Evolutionary conservation across 306 rosid species (phyloP), one percentile per base, ranked within the genome.

Genomic region (Leucaena leucocephala): DNA sequence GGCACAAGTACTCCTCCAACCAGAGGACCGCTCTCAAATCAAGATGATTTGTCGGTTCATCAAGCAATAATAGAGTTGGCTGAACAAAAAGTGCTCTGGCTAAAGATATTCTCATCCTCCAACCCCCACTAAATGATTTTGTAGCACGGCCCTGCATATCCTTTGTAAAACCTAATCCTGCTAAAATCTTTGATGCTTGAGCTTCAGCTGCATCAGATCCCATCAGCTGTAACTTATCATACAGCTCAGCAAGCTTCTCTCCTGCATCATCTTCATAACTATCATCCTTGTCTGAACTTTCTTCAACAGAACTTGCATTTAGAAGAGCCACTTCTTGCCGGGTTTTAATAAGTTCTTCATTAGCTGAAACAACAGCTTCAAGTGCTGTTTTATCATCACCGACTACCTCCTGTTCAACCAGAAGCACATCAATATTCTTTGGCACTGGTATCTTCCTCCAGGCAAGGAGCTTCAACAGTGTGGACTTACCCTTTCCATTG

Each of bases 401-500:
- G 39, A 87, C 78, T 40, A 83, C 89, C 81, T 87, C 91, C 71
- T 89, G 89, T 74, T 89, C 93, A 48, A 87, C 91, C 80, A 89
- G 76, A 46, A 89, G 93, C 52, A 85, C 88, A 78, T 89, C 93
- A 69, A 89, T 89, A 73, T 89, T 87, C 78, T 83, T 83, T 27
- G 93, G 93, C 36, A 85, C 89, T 0, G 92, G 92, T 42, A 86
- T 86, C 85, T 85, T 84, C 86, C 90, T 86, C 90, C 92, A 89
- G 71, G 92, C 92, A 58, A 89, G 87, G 69, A 89, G 90, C 85
- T 86, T 89, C 69, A 89, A 64, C 50, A 89, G 79, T 7, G 90
- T 89, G 72, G 92, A 86, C 83, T 89, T 89, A 5, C 89, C 89
- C 71, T 44, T 86, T 77, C 89, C 89, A 65, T 86, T 86, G 8